phyloP scores from a whole-genome alignment of 1,284 basidiomycete species.

The Leccinum ponderosum region DNA sequence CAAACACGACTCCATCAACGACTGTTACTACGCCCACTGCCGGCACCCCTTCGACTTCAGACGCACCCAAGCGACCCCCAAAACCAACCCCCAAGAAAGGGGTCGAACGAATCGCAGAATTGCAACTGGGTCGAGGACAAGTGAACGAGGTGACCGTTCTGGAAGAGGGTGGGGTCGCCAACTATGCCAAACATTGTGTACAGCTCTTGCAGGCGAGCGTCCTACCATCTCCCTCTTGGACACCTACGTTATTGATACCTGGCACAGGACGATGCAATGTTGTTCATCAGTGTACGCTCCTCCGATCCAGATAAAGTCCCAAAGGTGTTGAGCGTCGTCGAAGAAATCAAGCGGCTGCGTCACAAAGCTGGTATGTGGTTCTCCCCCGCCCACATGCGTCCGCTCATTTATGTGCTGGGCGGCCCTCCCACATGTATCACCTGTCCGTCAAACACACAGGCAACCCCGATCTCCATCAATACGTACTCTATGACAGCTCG shows the following conservation, averaged over 20 bases:
- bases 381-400: neutral
- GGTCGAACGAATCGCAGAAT: slow-evolving; percentile 63
- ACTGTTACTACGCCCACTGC: slow-evolving; percentile 1
- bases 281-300: slow-evolving; percentile 74
- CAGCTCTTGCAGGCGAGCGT: slow-evolving; percentile 56
- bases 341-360: slow-evolving; percentile 73
- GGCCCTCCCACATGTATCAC: neutral
- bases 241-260: neutral
- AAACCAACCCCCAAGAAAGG: slow-evolving; percentile 64
- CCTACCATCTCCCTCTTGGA: neutral
- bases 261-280: slow-evolving; percentile 70
- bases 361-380: slow-evolving; percentile 60
- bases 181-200: slow-evolving; percentile 71
- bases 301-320: slow-evolving; percentile 65
- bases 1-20: slow-evolving; percentile 11
- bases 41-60: neutral
- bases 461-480: slow-evolving; percentile 73
- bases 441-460: slow-evolving; percentile 34
- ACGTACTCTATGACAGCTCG: slow-evolving; percentile 64
- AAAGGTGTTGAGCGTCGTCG: slow-evolving; percentile 77
- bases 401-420: neutral
- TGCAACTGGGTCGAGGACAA: slow-evolving; percentile 62
- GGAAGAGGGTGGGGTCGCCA: slow-evolving; percentile 60
- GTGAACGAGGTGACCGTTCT: slow-evolving; percentile 73
- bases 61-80: slow-evolving; percentile 50